These are phyloP conservation scores for Dissoconium aciculare DNA, from an alignment of 2,329 filamentous ascomycete species.

Conservation along the genomic window DNA sequence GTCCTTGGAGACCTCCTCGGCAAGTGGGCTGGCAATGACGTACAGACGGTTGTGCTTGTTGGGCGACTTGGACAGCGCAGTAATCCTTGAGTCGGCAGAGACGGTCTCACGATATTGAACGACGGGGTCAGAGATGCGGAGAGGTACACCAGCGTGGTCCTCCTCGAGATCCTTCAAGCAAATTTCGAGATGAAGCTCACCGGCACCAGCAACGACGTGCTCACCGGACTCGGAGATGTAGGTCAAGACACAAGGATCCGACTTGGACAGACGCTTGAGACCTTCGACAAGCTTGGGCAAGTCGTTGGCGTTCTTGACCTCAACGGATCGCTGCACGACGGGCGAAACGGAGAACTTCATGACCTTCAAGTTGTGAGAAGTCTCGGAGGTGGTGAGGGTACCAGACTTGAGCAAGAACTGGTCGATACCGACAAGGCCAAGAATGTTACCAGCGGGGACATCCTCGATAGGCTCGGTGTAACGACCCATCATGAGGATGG, in stretches of 20 bases:
- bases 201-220: slow-evolving; percentile 97
- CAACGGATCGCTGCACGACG: slow-evolving; percentile 94
- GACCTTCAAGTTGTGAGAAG: slow-evolving; percentile 99
- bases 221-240: slow-evolving; percentile 83
- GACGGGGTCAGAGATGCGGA: slow-evolving; percentile 95
- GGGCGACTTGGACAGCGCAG: slow-evolving; percentile 95
- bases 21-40: slow-evolving; percentile 78
- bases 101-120: slow-evolving; percentile 99
- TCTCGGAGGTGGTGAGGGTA: slow-evolving; percentile 94
- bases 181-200: slow-evolving; percentile 99
- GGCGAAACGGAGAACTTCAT: slow-evolving; percentile 99
- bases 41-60: slow-evolving; percentile 99
- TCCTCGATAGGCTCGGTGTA: slow-evolving; percentile 98
- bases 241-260: slow-evolving; percentile 93
- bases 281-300: slow-evolving; percentile 98
- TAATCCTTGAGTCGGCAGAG: slow-evolving; percentile 69
- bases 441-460: slow-evolving; percentile 98
- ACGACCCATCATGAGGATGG: slow-evolving; percentile 99
- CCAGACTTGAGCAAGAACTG: slow-evolving; percentile 99
- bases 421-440: slow-evolving; percentile 97
- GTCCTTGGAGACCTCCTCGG: slow-evolving; percentile 77
- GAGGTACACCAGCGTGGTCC: slow-evolving; percentile 96
- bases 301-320: slow-evolving; percentile 99
- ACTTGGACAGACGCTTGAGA: slow-evolving; percentile 99
- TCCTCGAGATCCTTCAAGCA: slow-evolving; percentile 99